Percentiles rank a stretch among this genome's conserved stretches.
Conservation (phyloP, 352 stramenopile genomes). For the Elongisporangium prolatum region DNA sequence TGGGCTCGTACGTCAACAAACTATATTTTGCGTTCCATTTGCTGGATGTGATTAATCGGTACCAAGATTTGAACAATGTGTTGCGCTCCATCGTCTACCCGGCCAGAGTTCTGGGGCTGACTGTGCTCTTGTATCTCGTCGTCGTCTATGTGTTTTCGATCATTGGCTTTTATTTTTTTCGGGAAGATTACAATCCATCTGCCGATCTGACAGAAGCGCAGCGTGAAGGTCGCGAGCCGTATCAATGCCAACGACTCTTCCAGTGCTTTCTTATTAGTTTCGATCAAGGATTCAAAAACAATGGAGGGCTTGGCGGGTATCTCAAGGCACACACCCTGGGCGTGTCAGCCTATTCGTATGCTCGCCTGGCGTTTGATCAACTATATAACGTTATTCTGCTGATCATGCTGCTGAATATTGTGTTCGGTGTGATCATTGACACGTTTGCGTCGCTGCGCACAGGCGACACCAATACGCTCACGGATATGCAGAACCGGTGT, state of each 20-base stretch:
- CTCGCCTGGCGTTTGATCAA: constrained; percentile 52
- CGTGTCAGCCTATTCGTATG: constrained; percentile 33
- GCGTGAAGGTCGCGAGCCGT: constrained; percentile 25
- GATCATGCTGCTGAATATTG: constrained; percentile 69
- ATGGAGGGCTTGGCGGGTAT: constrained; percentile 51
- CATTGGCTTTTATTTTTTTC: constrained; percentile 71
- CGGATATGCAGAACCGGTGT: constrained; percentile 66
- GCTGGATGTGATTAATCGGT: constrained; percentile 75
- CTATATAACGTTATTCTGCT: constrained; percentile 70
- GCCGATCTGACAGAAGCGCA: constrained; percentile 25
- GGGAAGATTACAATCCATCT: constrained; percentile 46
- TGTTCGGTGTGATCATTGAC: constrained; percentile 81
- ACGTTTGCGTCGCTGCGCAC: constrained; percentile 71
- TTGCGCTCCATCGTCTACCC: constrained; percentile 56
- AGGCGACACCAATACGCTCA: constrained; percentile 54
- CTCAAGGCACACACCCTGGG: constrained; percentile 36
- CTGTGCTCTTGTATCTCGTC: constrained; percentile 60
- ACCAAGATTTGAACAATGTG: constrained; percentile 69
- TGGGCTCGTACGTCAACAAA: constrained; percentile 63
- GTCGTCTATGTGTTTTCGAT: constrained; percentile 74
- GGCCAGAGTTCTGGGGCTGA: constrained; percentile 52
- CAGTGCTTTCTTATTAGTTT: constrained; percentile 71
- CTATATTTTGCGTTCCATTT: constrained; percentile 78
- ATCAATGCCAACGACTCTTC: constrained; percentile 63
- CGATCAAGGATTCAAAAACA: constrained; percentile 67